phyloP scores from a whole-genome alignment of 2,329 filamentous ascomycete genomes.

The Chaetomium sp. region DNA sequence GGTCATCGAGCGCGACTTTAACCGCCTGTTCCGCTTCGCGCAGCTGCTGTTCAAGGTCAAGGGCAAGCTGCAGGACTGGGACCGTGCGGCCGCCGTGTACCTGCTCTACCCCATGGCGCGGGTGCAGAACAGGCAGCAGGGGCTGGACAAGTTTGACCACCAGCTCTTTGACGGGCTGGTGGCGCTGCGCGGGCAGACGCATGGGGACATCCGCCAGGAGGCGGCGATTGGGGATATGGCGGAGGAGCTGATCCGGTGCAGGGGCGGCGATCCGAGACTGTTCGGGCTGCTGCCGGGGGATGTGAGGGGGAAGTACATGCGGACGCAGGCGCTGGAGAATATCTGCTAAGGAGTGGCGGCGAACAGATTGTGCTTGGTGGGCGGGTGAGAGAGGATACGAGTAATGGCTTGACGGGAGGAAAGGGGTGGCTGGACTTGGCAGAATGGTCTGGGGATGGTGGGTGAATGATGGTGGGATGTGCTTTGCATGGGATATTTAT shows the following conservation, averaged over 20 bases:
- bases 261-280: conserved; percentile 56
- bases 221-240: conserved; percentile 85
- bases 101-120: conserved; percentile 58
- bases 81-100: conserved; percentile 79
- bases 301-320: conserved; percentile 67
- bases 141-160: conserved; percentile 35
- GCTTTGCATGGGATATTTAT: background rate
- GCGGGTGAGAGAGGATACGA: background rate
- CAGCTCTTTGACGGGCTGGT: conserved; percentile 59
- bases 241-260: conserved; percentile 65
- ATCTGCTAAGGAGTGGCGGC: conserved; percentile 20
- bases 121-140: conserved; percentile 43
- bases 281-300: conserved; percentile 69
- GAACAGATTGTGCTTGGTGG: background rate
- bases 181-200: conserved; percentile 58
- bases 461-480: background rate
- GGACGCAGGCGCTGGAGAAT: conserved; percentile 31
- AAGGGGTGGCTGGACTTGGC: background rate
- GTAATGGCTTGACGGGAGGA: background rate
- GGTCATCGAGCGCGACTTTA: conserved; percentile 81
- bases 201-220: conserved; percentile 56
- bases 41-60: conserved; percentile 71
- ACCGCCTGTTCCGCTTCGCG: conserved; percentile 57
- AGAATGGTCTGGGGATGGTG: background rate
- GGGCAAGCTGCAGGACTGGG: conserved; percentile 70